phyloP scores from a whole-genome alignment of 345 rosid species.

The Hevea brasiliensis region DNA sequence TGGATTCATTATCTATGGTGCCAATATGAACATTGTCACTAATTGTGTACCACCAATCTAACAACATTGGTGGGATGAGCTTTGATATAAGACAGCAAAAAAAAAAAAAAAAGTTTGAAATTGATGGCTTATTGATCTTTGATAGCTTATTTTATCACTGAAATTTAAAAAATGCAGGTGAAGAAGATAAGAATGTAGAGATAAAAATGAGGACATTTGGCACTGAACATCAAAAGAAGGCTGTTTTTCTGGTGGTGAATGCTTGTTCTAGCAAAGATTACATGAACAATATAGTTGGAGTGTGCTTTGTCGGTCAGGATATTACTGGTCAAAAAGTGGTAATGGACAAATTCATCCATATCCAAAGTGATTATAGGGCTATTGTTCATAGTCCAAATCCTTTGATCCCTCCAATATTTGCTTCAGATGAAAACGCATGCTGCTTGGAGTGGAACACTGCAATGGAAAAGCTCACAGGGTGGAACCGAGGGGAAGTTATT shows the following conservation, averaged over 20 bases:
- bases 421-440: slow-evolving; percentile 83
- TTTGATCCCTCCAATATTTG: slow-evolving; percentile 94
- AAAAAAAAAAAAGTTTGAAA: background rate
- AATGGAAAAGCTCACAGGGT: slow-evolving; percentile 95
- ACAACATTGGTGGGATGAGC: background rate
- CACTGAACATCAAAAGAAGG: slow-evolving; percentile 51
- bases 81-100: background rate
- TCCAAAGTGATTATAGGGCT: slow-evolving; percentile 92
- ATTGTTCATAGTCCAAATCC: slow-evolving; percentile 90
- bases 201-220: slow-evolving; percentile 80
- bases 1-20: background rate
- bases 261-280: slow-evolving; percentile 97
- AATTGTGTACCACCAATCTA: background rate
- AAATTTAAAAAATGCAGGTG: slow-evolving; percentile 52
- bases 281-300: slow-evolving; percentile 80
- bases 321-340: slow-evolving; percentile 85
- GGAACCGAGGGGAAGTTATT: slow-evolving; percentile 59
- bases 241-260: slow-evolving; percentile 82
- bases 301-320: slow-evolving; percentile 93
- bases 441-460: slow-evolving; percentile 98
- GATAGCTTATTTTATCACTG: background rate
- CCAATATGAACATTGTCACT: background rate
- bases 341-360: slow-evolving; percentile 90
- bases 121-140: background rate
- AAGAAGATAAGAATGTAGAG: slow-evolving; percentile 89